These are phyloP conservation scores for Lepidium didymum DNA, from an alignment of 345 rosid species.

Conservation along the genomic window DNA sequence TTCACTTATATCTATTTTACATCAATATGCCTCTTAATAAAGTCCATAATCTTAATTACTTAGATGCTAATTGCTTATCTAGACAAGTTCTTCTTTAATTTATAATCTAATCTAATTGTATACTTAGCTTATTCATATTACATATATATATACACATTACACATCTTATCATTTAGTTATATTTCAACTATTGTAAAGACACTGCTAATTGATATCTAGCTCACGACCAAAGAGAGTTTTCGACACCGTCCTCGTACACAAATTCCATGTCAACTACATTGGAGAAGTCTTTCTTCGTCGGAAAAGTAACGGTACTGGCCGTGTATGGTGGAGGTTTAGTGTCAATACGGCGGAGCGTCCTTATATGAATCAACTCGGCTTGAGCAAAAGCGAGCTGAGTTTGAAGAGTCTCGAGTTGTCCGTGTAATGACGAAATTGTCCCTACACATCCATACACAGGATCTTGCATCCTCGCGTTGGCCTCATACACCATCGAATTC, in stretches of 20 bases:
- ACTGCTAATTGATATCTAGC: conserved; percentile 1
- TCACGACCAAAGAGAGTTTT: conserved; percentile 24
- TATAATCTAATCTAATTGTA: background rate
- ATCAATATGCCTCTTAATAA: background rate
- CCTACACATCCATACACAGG: conserved; percentile 94
- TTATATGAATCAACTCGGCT: conserved; percentile 66
- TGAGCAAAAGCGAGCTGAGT: conserved; percentile 69
- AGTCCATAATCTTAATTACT: background rate
- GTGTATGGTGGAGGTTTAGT: conserved; percentile 4
- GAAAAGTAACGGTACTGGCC: background rate
- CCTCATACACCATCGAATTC: conserved; percentile 89
- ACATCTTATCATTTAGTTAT: background rate
- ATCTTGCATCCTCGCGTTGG: conserved; percentile 77
- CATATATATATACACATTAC: background rate
- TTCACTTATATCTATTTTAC: background rate
- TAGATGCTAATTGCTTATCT: background rate
- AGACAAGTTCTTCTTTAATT: background rate
- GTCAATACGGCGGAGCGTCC: conserved; percentile 29
- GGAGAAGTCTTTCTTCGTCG: conserved; percentile 15
- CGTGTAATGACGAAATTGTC: conserved; percentile 71
- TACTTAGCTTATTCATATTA: background rate
- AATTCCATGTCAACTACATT: conserved; percentile 7
- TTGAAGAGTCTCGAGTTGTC: conserved; percentile 70
- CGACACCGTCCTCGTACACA: conserved; percentile 9
- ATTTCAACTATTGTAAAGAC: background rate